Evolutionary conservation across 2,329 filamentous ascomycete genomes (phyloP).

Genomic region (Microdochium bolleyi): DNA sequence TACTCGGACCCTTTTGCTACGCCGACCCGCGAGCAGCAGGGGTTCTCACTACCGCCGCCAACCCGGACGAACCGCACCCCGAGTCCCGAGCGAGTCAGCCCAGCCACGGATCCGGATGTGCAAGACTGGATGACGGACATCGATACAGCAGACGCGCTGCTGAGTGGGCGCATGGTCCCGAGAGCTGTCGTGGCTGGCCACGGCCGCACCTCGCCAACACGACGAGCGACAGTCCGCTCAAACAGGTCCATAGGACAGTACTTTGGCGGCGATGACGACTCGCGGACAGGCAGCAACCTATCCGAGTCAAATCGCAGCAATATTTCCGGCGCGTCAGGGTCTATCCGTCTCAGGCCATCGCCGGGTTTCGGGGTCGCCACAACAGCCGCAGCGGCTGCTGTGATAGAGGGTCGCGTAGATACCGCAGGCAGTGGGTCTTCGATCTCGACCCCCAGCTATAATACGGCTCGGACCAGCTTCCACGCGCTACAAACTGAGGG

Average conservation of each 20-base stretch:
- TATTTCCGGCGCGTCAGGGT: slow-evolving; percentile 27
- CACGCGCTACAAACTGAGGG: slow-evolving; percentile 44
- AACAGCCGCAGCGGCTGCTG: slow-evolving; percentile 15
- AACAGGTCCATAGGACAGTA: slow-evolving; percentile 13
- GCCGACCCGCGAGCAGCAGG: slow-evolving; percentile 21
- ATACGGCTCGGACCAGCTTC: slow-evolving; percentile 46
- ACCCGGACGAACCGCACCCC: slow-evolving; percentile 26
- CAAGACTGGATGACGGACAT: slow-evolving; percentile 51
- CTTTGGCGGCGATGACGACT: slow-evolving; percentile 1
- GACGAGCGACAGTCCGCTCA: slow-evolving; percentile 5
- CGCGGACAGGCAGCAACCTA: slow-evolving; percentile 46
- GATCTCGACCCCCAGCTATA: slow-evolving; percentile 28
- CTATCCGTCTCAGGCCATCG: slow-evolving; percentile 25
- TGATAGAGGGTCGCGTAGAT: slow-evolving; percentile 19
- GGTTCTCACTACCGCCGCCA: slow-evolving; percentile 18
- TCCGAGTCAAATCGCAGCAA: slow-evolving; percentile 45
- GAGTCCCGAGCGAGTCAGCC: slow-evolving; percentile 27
- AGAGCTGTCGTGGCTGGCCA: slow-evolving; percentile 11
- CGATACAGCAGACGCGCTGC: slow-evolving; percentile 44
- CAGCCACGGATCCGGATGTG: slow-evolving; percentile 39
- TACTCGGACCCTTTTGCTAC: slow-evolving; percentile 44
- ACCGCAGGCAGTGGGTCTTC: slow-evolving; percentile 22
- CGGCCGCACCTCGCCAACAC: slow-evolving; percentile 7
- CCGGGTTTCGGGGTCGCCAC: slow-evolving; percentile 23
- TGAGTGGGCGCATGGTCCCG: slow-evolving; percentile 34